Evolutionary conservation across 2,329 filamentous ascomycete species (phyloP), one percentile per base, ranked within the genome.

Genomic region (Rhynchosporium agropyri): DNA sequence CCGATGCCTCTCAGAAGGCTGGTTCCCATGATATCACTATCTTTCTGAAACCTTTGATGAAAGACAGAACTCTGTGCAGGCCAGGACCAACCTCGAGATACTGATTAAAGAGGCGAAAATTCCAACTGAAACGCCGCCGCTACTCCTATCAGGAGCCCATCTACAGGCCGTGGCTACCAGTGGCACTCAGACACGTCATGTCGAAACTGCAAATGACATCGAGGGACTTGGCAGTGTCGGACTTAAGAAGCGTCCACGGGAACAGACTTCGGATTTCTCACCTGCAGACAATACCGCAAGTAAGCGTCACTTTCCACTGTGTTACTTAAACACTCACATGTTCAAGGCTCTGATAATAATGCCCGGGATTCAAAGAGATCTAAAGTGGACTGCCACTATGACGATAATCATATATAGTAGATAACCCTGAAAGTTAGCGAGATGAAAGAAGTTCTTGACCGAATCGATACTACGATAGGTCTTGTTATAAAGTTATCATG

Each of bases 381-480:
- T 55, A 55, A 55, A 55, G 51, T 55, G 36, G 51, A 55, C 36
- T 55, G 36, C 36, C 36, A 55, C 36, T 55, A 20, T 55, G n/a
- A 55, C n/a, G 36, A 55, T 55, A 12, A 29, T 55, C 51, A 55
- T 55, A 28, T 7, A 55, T 55, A 26, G 38, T 55, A 26, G 51
- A 55, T 55, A 36, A 55, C 36, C n/a, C 6, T 55, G n/a, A 55
- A 55, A 36, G 42, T 55, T 55, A 20, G 36, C 33, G 51, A 55
- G 6, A 42, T 55, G 36, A 55, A 55, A 42, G 36, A 55, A 55
- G 51, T 10, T 55, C 5, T 55, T 55, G n/a, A 55, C 26, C 36
- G 36, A 43, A 55, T 55, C 36, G 36, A 55, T 55, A 10, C 36
- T 55, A 33, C 33, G 36, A 55, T 55, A 43, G 51, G 36, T 55